Percentiles rank a stretch among this genome's conserved stretches.
Conservation (phyloP, 345 rosid genomes). For the Euphorbia tirucalli region DNA sequence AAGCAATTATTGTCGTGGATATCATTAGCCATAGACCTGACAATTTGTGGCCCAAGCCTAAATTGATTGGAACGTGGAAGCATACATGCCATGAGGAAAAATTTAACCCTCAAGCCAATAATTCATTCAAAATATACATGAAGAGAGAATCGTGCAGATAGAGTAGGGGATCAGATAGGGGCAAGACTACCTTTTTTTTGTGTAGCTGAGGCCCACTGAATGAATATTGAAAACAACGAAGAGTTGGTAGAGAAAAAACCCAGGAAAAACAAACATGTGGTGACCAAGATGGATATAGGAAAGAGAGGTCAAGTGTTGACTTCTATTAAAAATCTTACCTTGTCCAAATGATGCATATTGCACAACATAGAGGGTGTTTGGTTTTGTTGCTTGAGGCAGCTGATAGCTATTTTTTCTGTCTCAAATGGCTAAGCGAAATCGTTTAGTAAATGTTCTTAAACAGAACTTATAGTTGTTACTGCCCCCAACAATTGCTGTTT, state of each 20-base stretch:
- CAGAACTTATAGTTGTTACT: not conserved
- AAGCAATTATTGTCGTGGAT: not conserved
- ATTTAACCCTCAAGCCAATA: not conserved
- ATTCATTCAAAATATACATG: not conserved
- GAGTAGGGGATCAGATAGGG: not conserved
- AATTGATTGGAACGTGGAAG: not conserved
- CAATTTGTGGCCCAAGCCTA: not conserved
- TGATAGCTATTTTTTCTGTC: no score
- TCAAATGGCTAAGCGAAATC: no score
- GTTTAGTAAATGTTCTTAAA: not conserved
- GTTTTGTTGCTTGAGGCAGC: no score
- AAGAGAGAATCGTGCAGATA: not conserved
- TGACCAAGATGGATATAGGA: not conserved
- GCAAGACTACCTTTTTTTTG: not conserved
- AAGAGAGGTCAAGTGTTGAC: constrained; percentile 8
- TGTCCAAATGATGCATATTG: no score
- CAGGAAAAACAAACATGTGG: not conserved
- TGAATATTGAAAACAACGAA: not conserved
- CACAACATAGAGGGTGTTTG: no score
- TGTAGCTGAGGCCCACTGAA: not conserved
- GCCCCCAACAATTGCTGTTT: not conserved
- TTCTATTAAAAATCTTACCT: constrained; percentile 5
- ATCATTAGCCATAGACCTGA: not conserved
- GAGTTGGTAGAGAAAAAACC: no score
- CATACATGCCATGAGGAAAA: not conserved